These are phyloP conservation scores for Ophiocordyceps camponoti-saundersi DNA, from an alignment of 2,329 filamentous ascomycete genomes.

Conservation along the genomic window DNA sequence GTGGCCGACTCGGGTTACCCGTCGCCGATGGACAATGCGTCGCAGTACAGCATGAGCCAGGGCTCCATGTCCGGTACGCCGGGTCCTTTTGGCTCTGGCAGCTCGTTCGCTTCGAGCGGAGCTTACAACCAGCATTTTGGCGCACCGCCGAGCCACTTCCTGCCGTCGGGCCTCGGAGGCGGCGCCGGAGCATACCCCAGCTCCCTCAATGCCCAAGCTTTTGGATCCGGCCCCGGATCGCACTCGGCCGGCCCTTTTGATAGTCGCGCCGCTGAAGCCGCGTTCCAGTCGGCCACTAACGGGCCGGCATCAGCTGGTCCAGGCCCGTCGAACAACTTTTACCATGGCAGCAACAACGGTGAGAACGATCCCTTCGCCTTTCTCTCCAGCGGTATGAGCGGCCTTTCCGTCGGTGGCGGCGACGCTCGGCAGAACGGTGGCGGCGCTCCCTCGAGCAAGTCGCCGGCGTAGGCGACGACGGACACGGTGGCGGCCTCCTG, in stretches of 20 bases:
- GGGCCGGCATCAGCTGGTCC: conserved; percentile 61
- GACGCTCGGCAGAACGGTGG: conserved; percentile 47
- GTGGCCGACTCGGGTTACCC: conserved; percentile 88
- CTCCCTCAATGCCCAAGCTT: conserved; percentile 61
- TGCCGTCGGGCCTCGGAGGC: conserved; percentile 66
- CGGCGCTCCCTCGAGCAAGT: conserved; percentile 39
- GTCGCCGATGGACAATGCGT: conserved; percentile 73
- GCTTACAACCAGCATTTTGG: conserved; percentile 69
- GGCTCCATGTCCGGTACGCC: conserved; percentile 75
- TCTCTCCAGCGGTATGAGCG: conserved; percentile 55
- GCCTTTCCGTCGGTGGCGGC: conserved; percentile 51
- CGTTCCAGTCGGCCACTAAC: conserved; percentile 79
- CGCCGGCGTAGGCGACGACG: conserved; percentile 27
- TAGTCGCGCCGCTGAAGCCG: conserved; percentile 82
- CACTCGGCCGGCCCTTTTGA: conserved; percentile 81
- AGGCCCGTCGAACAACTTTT: conserved; percentile 42
- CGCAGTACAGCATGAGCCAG: conserved; percentile 71
- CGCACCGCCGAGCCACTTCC: conserved; percentile 73
- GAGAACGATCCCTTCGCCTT: conserved; percentile 69
- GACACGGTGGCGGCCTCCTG: conserved; percentile 1
- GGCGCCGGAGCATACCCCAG: conserved; percentile 59
- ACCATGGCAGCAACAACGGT: conserved; percentile 40
- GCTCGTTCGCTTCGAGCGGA: conserved; percentile 47
- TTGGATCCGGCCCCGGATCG: conserved; percentile 56
- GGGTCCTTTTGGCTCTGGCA: conserved; percentile 58